A percentile compares a stretch with the other conserved stretches of the same genome.
Evolutionary conservation across 2,329 filamentous ascomycete genomes (phyloP).

Genomic region (Colletotrichum noveboracense): DNA sequence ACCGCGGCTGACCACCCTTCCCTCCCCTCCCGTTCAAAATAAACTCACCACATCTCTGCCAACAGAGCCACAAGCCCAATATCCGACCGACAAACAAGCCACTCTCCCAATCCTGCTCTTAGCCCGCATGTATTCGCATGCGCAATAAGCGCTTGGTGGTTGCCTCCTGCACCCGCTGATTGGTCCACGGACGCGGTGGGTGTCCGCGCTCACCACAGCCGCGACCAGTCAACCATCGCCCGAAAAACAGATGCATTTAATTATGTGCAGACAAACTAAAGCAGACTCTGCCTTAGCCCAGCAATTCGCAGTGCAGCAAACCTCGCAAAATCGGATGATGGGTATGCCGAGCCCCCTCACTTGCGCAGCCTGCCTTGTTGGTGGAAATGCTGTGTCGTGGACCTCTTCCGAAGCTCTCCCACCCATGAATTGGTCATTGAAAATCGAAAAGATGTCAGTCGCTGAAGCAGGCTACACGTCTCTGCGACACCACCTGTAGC

Average conservation of each 20-base stretch:
- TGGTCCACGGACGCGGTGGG: neutral
- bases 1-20: neutral
- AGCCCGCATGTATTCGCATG: neutral
- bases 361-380: neutral
- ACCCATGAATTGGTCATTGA: neutral
- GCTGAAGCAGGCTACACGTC: neutral
- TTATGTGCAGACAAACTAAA: neutral
- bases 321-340: neutral
- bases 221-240: neutral
- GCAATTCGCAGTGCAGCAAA: neutral
- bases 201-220: neutral
- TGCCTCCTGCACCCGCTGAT: neutral
- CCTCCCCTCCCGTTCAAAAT: neutral
- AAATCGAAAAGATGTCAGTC: neutral
- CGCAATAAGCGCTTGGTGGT: constrained; percentile 2
- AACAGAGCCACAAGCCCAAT: neutral
- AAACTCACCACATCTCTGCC: neutral
- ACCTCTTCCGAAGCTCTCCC: neutral
- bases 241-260: neutral
- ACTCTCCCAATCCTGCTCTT: neutral
- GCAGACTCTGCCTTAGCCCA: neutral
- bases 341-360: neutral
- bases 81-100: neutral
- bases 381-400: neutral
- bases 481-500: neutral